Percentiles rank a stretch among this genome's conserved stretches.
Evolutionary conservation across 345 rosid species (phyloP).

Genomic region (Linum usitatissimum): DNA sequence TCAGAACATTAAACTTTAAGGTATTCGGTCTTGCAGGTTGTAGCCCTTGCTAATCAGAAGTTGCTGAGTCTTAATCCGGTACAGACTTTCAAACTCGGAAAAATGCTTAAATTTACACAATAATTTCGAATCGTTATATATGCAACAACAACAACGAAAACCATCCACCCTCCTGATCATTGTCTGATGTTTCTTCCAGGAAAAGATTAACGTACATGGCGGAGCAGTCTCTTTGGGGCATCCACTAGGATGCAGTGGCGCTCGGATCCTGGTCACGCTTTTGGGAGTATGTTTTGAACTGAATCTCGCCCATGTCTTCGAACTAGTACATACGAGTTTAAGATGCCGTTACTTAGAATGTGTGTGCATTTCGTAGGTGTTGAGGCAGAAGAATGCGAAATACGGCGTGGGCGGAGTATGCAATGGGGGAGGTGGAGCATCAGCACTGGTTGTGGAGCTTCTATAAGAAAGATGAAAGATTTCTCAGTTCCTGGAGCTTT

Average conservation of each 20-base stretch:
- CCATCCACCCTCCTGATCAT: not conserved
- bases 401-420: constrained; percentile 88
- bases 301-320: not conserved
- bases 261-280: constrained; percentile 85
- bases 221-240: constrained; percentile 97
- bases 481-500: not conserved
- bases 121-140: too few relatives aligned
- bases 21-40: constrained; percentile 44
- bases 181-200: constrained; percentile 30
- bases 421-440: constrained; percentile 98
- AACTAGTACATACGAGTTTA: not conserved
- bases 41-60: constrained; percentile 84
- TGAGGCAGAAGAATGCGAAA: constrained; percentile 66
- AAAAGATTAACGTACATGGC: constrained; percentile 78
- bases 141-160: not conserved
- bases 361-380: constrained; percentile 32
- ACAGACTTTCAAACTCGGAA: not conserved
- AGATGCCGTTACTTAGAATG: not conserved
- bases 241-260: constrained; percentile 99
- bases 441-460: constrained; percentile 80
- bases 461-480: constrained; percentile 31
- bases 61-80: constrained; percentile 70
- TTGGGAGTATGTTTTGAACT: constrained; percentile 55
- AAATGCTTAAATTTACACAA: not conserved
- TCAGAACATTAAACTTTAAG: constrained; percentile 2